phyloP scores from a whole-genome alignment of 1,284 basidiomycete genomes.

The Cryptococcus amylolentus region DNA sequence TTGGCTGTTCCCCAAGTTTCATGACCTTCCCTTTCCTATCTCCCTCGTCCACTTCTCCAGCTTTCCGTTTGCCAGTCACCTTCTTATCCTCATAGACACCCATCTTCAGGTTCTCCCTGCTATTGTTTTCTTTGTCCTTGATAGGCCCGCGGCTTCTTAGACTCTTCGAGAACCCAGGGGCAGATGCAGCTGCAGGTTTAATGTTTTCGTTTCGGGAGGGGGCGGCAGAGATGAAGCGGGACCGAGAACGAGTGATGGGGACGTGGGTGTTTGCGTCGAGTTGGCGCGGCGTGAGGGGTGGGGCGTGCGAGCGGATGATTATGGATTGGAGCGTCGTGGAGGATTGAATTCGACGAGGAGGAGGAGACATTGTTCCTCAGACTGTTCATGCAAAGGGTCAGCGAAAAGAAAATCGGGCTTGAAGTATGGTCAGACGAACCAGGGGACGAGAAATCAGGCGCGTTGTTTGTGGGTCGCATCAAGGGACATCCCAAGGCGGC shows the following conservation, averaged over 20 bases:
- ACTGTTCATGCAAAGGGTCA: neutral
- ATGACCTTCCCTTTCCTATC: conserved; percentile 4
- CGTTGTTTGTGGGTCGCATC: conserved; percentile 6
- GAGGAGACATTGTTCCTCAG: conserved; percentile 10
- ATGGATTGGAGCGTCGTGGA: conserved; percentile 7
- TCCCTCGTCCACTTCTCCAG: neutral
- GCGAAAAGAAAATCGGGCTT: neutral
- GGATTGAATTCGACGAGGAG: conserved; percentile 8
- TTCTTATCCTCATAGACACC: conserved; percentile 6
- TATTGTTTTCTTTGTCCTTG: conserved; percentile 5
- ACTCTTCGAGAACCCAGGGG: conserved; percentile 5
- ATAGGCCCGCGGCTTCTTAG: conserved; percentile 12
- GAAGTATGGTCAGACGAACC: conserved; percentile 1
- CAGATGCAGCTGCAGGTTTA: neutral
- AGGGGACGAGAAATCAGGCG: conserved; percentile 12
- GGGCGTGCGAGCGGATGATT: conserved; percentile 4
- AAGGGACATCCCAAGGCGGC: neutral
- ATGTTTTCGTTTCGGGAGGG: conserved; percentile 8
- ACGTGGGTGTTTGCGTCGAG: conserved; percentile 1
- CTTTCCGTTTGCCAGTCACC: conserved; percentile 10
- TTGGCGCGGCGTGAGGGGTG: neutral
- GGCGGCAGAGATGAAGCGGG: neutral
- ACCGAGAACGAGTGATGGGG: neutral
- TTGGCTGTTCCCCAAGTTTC: conserved; percentile 1
- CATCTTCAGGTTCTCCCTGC: neutral